Evolutionary conservation across 345 rosid species (phyloP).

Genomic region (Crucihimalaya himalaica): DNA sequence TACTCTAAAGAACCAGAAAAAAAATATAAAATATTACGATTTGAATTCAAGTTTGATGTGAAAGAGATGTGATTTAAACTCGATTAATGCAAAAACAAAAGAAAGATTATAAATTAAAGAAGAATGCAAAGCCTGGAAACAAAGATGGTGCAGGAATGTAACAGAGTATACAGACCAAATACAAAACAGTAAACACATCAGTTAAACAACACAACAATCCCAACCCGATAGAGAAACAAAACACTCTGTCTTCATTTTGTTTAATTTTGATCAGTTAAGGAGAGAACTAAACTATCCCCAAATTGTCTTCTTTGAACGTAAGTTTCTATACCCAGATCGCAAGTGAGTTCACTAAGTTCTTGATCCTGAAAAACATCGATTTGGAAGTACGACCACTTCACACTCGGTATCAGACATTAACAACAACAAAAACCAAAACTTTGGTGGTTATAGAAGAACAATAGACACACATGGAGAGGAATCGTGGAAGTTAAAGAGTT

Average conservation of each 20-base stretch:
- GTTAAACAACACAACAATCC: background rate
- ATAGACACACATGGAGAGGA: too few relatives aligned
- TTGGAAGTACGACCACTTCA: background rate
- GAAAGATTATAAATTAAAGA: too few relatives aligned
- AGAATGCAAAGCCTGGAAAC: too few relatives aligned
- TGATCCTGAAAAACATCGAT: background rate
- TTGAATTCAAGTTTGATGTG: too few relatives aligned
- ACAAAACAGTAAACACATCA: background rate
- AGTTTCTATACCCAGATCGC: background rate
- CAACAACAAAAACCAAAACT: constrained; percentile 12
- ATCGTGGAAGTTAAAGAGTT: too few relatives aligned
- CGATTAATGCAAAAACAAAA: too few relatives aligned
- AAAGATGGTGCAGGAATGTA: too few relatives aligned
- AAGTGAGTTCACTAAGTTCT: background rate
- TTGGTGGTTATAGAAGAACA: too few relatives aligned
- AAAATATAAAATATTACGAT: too few relatives aligned
- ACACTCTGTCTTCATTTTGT: background rate
- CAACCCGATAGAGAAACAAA: background rate
- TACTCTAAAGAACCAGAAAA: too few relatives aligned
- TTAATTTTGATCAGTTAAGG: background rate
- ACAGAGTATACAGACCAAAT: background rate
- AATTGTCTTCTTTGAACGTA: background rate
- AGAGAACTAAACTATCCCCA: background rate
- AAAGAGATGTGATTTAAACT: too few relatives aligned
- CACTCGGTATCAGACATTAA: background rate